These are phyloP conservation scores for Lipomyces yamadae DNA, from an alignment of 805 yeast genomes.

Conservation along the genomic window DNA sequence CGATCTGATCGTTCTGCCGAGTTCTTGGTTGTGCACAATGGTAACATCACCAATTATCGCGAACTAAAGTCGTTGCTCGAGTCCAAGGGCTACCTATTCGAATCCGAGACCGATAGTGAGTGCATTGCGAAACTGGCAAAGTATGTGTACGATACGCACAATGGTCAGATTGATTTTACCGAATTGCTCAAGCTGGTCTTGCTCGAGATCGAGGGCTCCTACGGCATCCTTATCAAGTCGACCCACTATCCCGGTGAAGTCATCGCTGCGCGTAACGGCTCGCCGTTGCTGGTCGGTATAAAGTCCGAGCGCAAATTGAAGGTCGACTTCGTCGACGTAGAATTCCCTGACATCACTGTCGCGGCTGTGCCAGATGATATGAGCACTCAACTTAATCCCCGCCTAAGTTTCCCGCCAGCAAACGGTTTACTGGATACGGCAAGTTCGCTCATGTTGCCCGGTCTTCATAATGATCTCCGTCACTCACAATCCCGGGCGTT, in stretches of 20 bases:
- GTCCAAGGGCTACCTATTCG: slow-evolving; percentile 80
- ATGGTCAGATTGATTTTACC: slow-evolving; percentile 76
- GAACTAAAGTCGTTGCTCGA: slow-evolving; percentile 82
- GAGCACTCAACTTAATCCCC: neutral
- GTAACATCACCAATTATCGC: slow-evolving; percentile 95
- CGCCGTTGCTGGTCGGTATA: slow-evolving; percentile 96
- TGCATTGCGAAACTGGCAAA: slow-evolving; percentile 95
- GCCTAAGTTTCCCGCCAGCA: slow-evolving; percentile 27
- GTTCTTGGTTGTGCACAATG: slow-evolving; percentile 94
- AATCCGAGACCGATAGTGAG: slow-evolving; percentile 96
- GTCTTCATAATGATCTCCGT: slow-evolving; percentile 69
- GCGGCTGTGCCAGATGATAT: slow-evolving; percentile 36
- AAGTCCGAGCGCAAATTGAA: slow-evolving; percentile 93
- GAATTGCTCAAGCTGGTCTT: slow-evolving; percentile 91
- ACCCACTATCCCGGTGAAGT: slow-evolving; percentile 93
- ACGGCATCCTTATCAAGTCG: slow-evolving; percentile 92
- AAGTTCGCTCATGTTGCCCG: slow-evolving; percentile 45
- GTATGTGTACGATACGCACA: slow-evolving; percentile 85
- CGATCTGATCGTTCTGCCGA: slow-evolving; percentile 81
- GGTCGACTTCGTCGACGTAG: slow-evolving; percentile 98
- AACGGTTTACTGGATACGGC: slow-evolving; percentile 24
- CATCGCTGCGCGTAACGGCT: slow-evolving; percentile 96
- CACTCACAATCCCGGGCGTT: slow-evolving; percentile 96
- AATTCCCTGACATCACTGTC: slow-evolving; percentile 66
- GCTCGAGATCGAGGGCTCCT: slow-evolving; percentile 94